These are phyloP conservation scores for Cyathus striatus DNA, from an alignment of 768 basidiomycete genomes.

Conservation along the genomic window DNA sequence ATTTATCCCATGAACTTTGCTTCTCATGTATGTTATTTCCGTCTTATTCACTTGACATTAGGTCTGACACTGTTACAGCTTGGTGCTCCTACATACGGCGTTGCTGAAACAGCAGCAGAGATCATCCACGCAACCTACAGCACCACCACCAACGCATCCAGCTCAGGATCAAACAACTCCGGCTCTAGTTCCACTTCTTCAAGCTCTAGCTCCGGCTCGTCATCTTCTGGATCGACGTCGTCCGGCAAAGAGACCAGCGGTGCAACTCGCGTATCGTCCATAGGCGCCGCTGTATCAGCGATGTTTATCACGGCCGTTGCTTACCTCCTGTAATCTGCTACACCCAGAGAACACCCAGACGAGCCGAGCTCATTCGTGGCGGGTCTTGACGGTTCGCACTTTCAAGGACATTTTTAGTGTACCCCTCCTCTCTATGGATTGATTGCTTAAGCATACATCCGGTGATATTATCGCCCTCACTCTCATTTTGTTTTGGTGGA, in stretches of 20 bases:
- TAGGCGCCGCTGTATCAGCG: not conserved
- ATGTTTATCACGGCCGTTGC: not conserved
- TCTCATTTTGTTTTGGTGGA: too few relatives aligned
- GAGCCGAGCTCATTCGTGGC: too few relatives aligned
- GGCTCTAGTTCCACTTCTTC: not conserved
- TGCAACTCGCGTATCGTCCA: not conserved
- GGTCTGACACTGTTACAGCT: not conserved
- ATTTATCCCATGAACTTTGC: constrained; percentile 45
- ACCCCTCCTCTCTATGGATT: too few relatives aligned
- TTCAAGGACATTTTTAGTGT: too few relatives aligned
- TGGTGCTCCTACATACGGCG: constrained; percentile 17
- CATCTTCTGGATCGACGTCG: too few relatives aligned
- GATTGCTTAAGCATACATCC: too few relatives aligned
- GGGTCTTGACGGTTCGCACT: too few relatives aligned
- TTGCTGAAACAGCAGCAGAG: constrained; percentile 18
- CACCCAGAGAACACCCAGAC: too few relatives aligned
- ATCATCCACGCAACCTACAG: constrained; percentile 13
- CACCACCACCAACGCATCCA: not conserved
- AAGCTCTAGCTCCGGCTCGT: not conserved
- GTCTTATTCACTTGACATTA: not conserved
- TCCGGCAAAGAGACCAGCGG: not conserved
- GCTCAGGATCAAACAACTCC: constrained; percentile 1
- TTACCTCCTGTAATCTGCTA: not conserved
- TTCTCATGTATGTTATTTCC: constrained; percentile 15
- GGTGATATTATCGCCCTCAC: too few relatives aligned